Base-by-base conservation (phyloP, 768 basidiomycete genomes). In the Lentinula detonsa region DNA sequence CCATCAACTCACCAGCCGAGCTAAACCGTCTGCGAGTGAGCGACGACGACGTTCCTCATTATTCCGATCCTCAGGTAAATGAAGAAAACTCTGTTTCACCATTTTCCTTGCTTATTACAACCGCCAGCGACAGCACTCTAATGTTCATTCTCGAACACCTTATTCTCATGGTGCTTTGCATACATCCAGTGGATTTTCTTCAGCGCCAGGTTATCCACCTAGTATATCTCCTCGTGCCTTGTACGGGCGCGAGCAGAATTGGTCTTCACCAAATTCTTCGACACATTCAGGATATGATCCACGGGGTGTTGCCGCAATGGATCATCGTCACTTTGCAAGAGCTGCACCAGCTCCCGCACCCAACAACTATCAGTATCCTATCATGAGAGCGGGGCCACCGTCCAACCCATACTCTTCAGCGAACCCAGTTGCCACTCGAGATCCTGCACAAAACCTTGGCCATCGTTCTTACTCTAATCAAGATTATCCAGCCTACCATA, bases 1-100 rank as follows among this genome's bases (percentile, higher is more conserved):
- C 3, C 37, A 33, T 33, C 15, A 56, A 54, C 53, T n/a, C 2
- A 8, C 57, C 48, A 83, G 82, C 78, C 68, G 84, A 85, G 66
- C 70, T 85, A 65, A 78, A 78, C 65, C 74, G 77, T 63, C 73
- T 78, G 35, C 74, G 73, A 46, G 71, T 81, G 52, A 70, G 67
- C 51, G 75, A 80, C 63, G 78, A 80, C 52, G 68, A 68, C 40
- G 71, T 70, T 33, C 62, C 48, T 43, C 63, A 50, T 42, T 52
- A 56, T 16, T 45, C 56, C 48, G 54, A 53, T 46, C 50, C 52
- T 42, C 56, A 65, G 58, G 15, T 37, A 59, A 9, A 8, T 34
- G 16, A 16, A 15, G 4, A n/a, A 16, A 28, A 16, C 15, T 34
- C 33, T 34, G 13, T n/a, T 34, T 23, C 21, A 10, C 6, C 10